Evolutionary conservation across 2,329 filamentous ascomycete genomes (phyloP), one percentile per base, ranked within the genome.

Genomic region (Penicillium sp.): DNA sequence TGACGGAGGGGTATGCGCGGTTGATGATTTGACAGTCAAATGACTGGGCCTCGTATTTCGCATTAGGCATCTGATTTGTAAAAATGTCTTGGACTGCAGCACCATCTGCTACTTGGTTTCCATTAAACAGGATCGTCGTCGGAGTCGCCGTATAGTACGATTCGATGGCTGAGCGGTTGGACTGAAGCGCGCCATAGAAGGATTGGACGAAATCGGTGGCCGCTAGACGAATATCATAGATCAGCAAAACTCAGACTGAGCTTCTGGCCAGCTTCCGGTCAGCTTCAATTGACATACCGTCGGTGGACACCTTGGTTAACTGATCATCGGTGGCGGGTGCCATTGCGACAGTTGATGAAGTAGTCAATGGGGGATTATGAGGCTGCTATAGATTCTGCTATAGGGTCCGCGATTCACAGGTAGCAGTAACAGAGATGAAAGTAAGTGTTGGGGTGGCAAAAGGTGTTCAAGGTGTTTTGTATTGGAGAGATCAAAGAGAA

Each of bases 21-120:
- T 93, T 94, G 66, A 93, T 77, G 43, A 92, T 84, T 61, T 95
- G 90, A 54, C 86, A 87, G 73, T 96, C 90, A 64, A 88, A 85
- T 13, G 85, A 86, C 67, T 91, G 87, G 51, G 91, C 80, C 52
- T 93, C 89, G 75, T 91, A 94, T 62, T 80, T 87, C 75, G 75
- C 77, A 63, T 61, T 74, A 40, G 77, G 84, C 74, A 88, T 83
- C 64, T 91, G 85, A 5, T 82, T 81, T 53, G 86, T 81, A 61
- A 92, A 89, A 24, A 91, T 81, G 16, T 81, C 80, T 64, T 88
- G 85, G 65, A 92, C 87, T 40, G 86, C 85, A 47, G 78, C 75
- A 0, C 87, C 87, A 52, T 84, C 81, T 29, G 82, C 73, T 33
- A 90, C 77, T 2, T 83, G 74, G 44, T 86, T 86, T 64, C 92